Evolutionary conservation across 176 grass and related monocot genomes (phyloP).

Genomic region (Thinopyrum elongatum): DNA sequence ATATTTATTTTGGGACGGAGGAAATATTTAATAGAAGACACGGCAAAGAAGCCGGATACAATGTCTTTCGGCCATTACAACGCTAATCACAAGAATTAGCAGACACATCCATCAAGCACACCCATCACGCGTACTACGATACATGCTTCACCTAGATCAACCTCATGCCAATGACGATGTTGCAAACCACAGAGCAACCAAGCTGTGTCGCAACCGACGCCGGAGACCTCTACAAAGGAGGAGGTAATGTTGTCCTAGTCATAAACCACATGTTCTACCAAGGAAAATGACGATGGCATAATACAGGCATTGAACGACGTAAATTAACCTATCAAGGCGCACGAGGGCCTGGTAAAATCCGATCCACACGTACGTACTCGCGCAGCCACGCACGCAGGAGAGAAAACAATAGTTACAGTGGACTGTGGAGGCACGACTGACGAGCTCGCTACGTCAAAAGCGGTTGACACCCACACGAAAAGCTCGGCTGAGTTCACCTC

Average conservation of each 20-base stretch:
- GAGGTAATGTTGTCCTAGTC: slow-evolving; percentile 23
- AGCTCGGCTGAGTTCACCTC: background rate
- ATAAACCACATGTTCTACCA: background rate
- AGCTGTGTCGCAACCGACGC: too few species aligned
- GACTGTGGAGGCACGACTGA: background rate
- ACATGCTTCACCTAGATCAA: too few species aligned
- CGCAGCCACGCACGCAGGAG: background rate
- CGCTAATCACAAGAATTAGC: too few species aligned
- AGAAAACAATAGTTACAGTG: background rate
- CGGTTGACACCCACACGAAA: background rate
- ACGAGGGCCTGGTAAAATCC: background rate
- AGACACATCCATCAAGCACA: too few species aligned
- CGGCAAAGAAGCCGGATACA: too few species aligned
- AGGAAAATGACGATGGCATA: background rate
- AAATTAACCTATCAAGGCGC: background rate
- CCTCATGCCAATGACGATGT: too few species aligned
- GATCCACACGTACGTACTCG: slow-evolving; percentile 11
- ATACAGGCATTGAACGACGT: background rate
- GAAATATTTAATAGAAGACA: too few species aligned
- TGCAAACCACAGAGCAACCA: too few species aligned
- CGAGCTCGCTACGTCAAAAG: background rate
- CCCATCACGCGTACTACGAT: too few species aligned
- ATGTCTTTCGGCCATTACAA: too few species aligned
- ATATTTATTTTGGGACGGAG: too few species aligned
- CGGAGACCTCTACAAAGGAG: too few species aligned